Percentiles rank a stretch among this genome's conserved stretches.
These are phyloP conservation scores for Trichophyton mentagrophytes DNA, from an alignment of 2,329 filamentous ascomycete genomes.

Conservation along the genomic window DNA sequence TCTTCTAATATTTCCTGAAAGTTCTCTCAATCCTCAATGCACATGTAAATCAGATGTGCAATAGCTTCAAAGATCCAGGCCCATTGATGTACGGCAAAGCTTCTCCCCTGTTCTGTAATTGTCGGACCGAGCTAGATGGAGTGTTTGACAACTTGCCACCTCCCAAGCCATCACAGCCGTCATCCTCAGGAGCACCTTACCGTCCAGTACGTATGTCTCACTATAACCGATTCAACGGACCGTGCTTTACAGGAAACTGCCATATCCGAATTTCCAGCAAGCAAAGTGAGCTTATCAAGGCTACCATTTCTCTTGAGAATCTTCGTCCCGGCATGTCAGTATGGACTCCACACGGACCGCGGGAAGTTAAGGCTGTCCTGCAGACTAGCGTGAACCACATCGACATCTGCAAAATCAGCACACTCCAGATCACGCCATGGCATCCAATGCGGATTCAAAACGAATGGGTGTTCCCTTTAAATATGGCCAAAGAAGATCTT, in stretches of 20 bases:
- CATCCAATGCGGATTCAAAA: constrained; percentile 39
- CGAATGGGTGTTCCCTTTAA: constrained; percentile 38
- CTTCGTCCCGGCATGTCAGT: constrained; percentile 39
- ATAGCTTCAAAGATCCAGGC: constrained; percentile 50
- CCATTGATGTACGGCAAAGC: constrained; percentile 42
- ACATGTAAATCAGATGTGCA: constrained; percentile 46
- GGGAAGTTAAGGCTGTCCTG: constrained; percentile 41
- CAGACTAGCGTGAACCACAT: constrained; percentile 34
- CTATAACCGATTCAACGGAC: constrained; percentile 33
- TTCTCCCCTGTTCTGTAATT: constrained; percentile 41
- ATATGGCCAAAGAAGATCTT: constrained; percentile 20
- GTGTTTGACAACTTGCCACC: constrained; percentile 27
- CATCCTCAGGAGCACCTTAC: constrained; percentile 4
- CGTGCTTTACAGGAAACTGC: constrained; percentile 44
- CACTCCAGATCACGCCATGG: constrained; percentile 46
- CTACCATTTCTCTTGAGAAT: constrained; percentile 29
- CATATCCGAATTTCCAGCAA: constrained; percentile 32
- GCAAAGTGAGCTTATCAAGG: not conserved
- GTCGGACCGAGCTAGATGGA: constrained; percentile 38
- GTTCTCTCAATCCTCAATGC: constrained; percentile 44
- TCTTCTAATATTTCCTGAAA: not conserved
- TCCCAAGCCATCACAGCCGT: constrained; percentile 14
- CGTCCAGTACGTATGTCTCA: constrained; percentile 28
- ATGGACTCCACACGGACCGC: constrained; percentile 38
- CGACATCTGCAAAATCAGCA: constrained; percentile 36